Percentiles rank a stretch among this genome's conserved stretches.
Conservation (phyloP, 352 stramenopile genomes). For the Phytophthora sp. region DNA sequence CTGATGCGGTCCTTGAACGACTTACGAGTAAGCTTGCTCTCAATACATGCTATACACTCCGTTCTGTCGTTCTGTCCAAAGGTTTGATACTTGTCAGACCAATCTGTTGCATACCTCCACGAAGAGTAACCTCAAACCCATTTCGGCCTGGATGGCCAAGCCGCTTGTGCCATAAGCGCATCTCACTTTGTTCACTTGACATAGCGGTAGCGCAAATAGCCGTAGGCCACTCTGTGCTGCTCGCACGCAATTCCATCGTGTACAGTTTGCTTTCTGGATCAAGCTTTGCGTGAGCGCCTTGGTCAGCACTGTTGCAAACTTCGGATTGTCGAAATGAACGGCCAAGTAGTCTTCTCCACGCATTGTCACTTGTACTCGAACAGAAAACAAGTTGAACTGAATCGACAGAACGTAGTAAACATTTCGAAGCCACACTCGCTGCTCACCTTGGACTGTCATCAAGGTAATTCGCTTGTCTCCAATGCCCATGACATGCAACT, state of each 20-base stretch:
- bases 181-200: neutral
- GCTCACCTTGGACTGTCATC: neutral
- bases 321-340: neutral
- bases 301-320: too few relatives aligned
- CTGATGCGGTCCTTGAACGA: too few relatives aligned
- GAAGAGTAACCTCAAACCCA: neutral
- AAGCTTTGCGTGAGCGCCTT: neutral
- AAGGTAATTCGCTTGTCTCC: neutral
- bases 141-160: neutral
- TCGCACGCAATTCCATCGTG: neutral
- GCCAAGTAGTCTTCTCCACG: neutral
- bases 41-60: too few relatives aligned
- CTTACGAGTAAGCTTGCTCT: too few relatives aligned
- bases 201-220: neutral
- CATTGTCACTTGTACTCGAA: neutral
- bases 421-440: neutral
- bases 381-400: neutral
- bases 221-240: neutral
- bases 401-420: neutral
- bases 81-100: neutral
- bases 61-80: neutral
- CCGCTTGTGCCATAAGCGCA: neutral
- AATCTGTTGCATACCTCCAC: neutral
- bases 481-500: constrained; percentile 6
- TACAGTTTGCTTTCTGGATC: neutral